phyloP scores from a whole-genome alignment of 192 early-diverging fungal species.

The Coemansia sp. region DNA sequence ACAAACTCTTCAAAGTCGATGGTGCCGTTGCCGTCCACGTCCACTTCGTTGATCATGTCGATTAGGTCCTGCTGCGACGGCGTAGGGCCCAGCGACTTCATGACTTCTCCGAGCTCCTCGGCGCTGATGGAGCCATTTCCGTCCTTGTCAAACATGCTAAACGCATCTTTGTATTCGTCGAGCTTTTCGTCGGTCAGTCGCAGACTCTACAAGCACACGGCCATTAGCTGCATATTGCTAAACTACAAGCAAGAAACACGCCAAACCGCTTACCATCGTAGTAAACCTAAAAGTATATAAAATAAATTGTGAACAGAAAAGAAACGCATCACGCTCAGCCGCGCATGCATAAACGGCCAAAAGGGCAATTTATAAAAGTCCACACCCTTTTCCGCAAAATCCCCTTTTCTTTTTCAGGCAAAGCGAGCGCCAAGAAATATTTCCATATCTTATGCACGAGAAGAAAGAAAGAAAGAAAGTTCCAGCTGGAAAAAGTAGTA shows the following conservation, averaged over 20 bases:
- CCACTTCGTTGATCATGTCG: constrained; percentile 69
- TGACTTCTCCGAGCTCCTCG: constrained; percentile 27
- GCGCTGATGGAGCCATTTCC: constrained; percentile 36
- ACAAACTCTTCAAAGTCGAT: constrained; percentile 67
- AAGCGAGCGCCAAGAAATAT: constrained; percentile 2
- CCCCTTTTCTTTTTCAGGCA: background rate
- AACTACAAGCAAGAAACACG: no score
- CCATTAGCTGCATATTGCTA: no score
- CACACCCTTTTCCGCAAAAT: background rate
- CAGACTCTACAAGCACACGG: background rate
- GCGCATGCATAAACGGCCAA: no score
- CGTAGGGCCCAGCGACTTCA: constrained; percentile 56
- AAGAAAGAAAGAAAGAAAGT: background rate
- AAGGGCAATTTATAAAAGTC: no score
- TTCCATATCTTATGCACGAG: background rate
- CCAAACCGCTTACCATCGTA: no score
- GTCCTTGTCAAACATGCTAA: constrained; percentile 42
- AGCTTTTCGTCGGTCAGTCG: background rate
- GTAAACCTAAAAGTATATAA: background rate
- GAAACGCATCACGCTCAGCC: background rate
- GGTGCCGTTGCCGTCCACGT: constrained; percentile 68
- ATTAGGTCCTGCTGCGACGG: constrained; percentile 66
- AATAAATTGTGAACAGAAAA: background rate
- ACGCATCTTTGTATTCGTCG: constrained; percentile 11
- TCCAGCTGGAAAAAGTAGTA: background rate